A percentile compares a stretch with the other conserved stretches of the same genome.
phyloP scores from a whole-genome alignment of 352 stramenopile genomes.

The Blastocystis hominis region DNA sequence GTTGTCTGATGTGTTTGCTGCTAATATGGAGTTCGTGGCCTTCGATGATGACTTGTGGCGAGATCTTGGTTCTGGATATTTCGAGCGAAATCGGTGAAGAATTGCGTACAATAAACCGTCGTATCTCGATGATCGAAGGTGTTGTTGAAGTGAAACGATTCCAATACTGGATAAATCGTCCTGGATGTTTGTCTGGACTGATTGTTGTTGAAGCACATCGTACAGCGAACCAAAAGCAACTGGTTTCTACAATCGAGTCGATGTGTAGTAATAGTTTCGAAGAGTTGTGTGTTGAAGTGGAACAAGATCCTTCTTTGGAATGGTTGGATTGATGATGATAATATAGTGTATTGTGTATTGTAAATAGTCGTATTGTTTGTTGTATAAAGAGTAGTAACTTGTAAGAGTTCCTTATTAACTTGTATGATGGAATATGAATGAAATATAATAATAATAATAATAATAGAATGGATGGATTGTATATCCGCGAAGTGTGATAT shows the following conservation, averaged over 20 bases:
- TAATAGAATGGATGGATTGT: background rate
- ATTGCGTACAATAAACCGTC: background rate
- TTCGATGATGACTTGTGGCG: background rate
- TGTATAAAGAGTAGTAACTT: too few species aligned
- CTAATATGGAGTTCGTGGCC: background rate
- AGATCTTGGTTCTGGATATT: slow-evolving; percentile 1
- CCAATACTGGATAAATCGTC: slow-evolving; percentile 40
- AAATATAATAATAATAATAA: too few species aligned
- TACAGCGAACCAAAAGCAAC: background rate
- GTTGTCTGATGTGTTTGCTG: slow-evolving; percentile 19
- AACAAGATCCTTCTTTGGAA: background rate
- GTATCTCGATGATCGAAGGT: slow-evolving; percentile 23
- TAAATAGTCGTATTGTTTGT: too few species aligned
- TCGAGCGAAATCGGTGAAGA: background rate
- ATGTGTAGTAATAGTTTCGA: slow-evolving; percentile 51
- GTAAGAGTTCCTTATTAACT: too few species aligned
- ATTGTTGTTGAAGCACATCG: background rate
- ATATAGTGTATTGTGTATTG: background rate
- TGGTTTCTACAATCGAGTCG: background rate
- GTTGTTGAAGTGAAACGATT: slow-evolving; percentile 14
- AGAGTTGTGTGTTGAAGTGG: background rate
- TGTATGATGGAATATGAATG: too few species aligned
- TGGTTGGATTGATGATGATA: slow-evolving; percentile 11
- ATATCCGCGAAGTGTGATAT: background rate
- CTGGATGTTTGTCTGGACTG: background rate